Conservation (phyloP, 75 land plant species). For the Pinus tabuliformis region DNA sequence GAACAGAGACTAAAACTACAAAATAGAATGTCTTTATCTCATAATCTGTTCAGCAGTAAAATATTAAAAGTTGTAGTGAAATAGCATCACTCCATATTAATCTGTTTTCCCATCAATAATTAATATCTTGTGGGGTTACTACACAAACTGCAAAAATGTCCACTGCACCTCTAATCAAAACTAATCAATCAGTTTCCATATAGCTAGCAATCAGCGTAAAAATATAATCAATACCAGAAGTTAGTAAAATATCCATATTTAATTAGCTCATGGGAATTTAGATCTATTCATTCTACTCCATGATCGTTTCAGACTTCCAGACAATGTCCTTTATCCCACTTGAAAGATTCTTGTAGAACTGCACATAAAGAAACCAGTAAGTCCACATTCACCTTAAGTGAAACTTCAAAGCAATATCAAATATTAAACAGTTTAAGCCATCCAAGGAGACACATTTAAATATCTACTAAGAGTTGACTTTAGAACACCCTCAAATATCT, state of each 20-base stretch:
- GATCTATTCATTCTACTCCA: conserved; percentile 15
- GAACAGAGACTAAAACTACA: no score
- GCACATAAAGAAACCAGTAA: conserved; percentile 16
- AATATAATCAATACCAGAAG: background rate
- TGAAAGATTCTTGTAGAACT: conserved; percentile 84
- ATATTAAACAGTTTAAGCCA: background rate
- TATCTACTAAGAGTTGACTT: background rate
- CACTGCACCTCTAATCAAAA: no score
- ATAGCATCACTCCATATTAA: no score
- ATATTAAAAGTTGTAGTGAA: no score
- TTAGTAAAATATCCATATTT: background rate
- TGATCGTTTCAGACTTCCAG: conserved; percentile 54
- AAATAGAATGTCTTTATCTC: no score
- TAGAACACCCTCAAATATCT: background rate
- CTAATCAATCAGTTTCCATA: no score
- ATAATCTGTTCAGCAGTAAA: no score
- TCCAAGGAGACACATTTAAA: background rate
- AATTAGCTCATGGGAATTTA: background rate
- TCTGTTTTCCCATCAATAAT: no score
- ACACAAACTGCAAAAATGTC: no score
- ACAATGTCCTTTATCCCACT: conserved; percentile 75
- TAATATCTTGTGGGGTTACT: no score
- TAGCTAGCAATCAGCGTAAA: background rate
- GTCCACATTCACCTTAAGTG: background rate
- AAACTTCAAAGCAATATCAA: background rate